Conservation (phyloP, 106 monocot genomes). For the Ottelia alismoides region DNA sequence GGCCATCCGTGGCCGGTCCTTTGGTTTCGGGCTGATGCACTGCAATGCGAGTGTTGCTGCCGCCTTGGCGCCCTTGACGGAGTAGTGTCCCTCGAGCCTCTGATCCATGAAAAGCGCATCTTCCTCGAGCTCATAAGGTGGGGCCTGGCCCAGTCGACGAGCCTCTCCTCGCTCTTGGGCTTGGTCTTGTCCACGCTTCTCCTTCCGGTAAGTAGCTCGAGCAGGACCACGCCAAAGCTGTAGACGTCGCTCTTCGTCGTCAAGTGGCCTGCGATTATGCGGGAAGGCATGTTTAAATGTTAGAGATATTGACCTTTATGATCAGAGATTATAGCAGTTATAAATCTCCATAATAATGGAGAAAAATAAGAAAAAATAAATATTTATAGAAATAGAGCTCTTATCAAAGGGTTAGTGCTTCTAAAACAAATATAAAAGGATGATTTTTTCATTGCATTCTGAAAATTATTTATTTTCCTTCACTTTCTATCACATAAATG, state of each 20-base stretch:
- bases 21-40: slow-evolving; percentile 58
- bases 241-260: slow-evolving; percentile 81
- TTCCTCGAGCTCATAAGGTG: slow-evolving; percentile 49
- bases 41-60: slow-evolving; percentile 44
- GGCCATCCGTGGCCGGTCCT: slow-evolving; percentile 71
- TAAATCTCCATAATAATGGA: too few species aligned
- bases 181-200: slow-evolving; percentile 56
- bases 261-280: slow-evolving; percentile 64
- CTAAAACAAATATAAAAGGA: too few species aligned
- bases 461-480: too few species aligned
- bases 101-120: slow-evolving; percentile 74
- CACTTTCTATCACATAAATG: too few species aligned
- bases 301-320: too few species aligned
- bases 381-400: too few species aligned
- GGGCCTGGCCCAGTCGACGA: slow-evolving; percentile 71
- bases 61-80: slow-evolving; percentile 48
- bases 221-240: slow-evolving; percentile 78
- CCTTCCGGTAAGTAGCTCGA: slow-evolving; percentile 69
- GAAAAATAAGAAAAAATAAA: too few species aligned
- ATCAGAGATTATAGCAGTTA: too few species aligned
- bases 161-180: slow-evolving; percentile 66
- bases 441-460: too few species aligned
- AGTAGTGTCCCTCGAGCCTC: slow-evolving; percentile 65
- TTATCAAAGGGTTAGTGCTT: too few species aligned
- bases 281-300: too few species aligned